Conservation (phyloP, 805 yeast genomes). For the Hanseniaspora lachancei region DNA sequence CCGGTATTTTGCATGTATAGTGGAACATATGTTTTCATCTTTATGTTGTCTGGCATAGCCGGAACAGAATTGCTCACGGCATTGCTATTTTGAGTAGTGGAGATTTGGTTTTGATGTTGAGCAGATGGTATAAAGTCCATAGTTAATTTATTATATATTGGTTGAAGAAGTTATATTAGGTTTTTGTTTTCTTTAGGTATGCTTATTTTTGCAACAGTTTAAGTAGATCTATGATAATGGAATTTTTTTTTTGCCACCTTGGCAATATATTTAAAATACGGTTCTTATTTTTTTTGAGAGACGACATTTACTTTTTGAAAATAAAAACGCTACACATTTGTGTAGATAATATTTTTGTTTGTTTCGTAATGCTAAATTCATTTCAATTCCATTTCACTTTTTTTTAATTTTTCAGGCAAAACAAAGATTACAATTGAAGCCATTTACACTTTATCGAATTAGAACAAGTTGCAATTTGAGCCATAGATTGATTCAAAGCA, state of each 20-base stretch:
- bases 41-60: constrained; percentile 54
- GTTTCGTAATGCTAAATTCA: too few relatives aligned
- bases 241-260: neutral
- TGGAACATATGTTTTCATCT: constrained; percentile 46
- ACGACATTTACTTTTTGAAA: too few relatives aligned
- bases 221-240: neutral
- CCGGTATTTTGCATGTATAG: constrained; percentile 37
- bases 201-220: neutral
- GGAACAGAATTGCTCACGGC: constrained; percentile 51
- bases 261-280: neutral
- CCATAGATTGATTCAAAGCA: too few relatives aligned
- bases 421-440: too few relatives aligned
- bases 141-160: constrained; percentile 12
- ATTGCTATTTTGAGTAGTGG: constrained; percentile 39
- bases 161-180: neutral
- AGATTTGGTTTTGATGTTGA: constrained; percentile 34
- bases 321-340: too few relatives aligned
- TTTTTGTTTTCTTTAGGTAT: neutral
- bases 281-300: too few relatives aligned
- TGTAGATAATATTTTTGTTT: too few relatives aligned
- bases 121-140: constrained; percentile 45
- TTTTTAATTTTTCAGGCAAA: too few relatives aligned
- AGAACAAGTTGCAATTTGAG: too few relatives aligned
- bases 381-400: too few relatives aligned
- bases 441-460: too few relatives aligned